phyloP scores from a whole-genome alignment of 2,329 filamentous ascomycete species.

The Aspergillus unguis region DNA sequence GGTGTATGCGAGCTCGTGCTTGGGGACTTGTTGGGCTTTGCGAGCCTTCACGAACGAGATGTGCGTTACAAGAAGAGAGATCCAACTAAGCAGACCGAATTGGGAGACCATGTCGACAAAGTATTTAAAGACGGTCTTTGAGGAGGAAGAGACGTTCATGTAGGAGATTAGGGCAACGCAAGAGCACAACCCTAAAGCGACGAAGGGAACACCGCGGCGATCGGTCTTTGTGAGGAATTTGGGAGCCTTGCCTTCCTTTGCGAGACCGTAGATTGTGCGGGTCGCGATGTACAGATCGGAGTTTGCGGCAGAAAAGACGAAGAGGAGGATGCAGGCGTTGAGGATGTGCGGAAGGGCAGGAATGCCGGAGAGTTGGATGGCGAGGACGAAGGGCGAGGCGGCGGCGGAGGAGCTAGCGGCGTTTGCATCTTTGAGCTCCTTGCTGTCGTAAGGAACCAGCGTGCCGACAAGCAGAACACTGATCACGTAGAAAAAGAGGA shows the following conservation, averaged over 20 bases:
- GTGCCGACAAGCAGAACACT: slow-evolving; percentile 73
- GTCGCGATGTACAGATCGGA: slow-evolving; percentile 74
- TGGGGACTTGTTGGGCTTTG: slow-evolving; percentile 56
- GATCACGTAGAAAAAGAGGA: slow-evolving; percentile 74
- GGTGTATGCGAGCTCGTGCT: slow-evolving; percentile 58
- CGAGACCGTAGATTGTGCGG: slow-evolving; percentile 69
- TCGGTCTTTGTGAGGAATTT: slow-evolving; percentile 69
- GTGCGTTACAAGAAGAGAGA: slow-evolving; percentile 65
- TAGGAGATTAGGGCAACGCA: slow-evolving; percentile 65
- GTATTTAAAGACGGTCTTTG: slow-evolving; percentile 59
- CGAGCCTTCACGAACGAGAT: slow-evolving; percentile 64
- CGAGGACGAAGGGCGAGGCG: slow-evolving; percentile 72
- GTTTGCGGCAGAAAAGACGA: slow-evolving; percentile 74
- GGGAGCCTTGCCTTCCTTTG: slow-evolving; percentile 68
- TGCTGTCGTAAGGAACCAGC: slow-evolving; percentile 68
- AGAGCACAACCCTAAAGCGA: slow-evolving; percentile 60
- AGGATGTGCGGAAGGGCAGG: slow-evolving; percentile 62
- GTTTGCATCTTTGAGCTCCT: slow-evolving; percentile 52
- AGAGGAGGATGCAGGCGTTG: slow-evolving; percentile 71
- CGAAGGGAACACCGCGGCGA: slow-evolving; percentile 66
- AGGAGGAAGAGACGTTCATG: slow-evolving; percentile 60
- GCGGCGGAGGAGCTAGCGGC: slow-evolving; percentile 51
- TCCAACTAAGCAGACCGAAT: slow-evolving; percentile 65
- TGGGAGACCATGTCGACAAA: slow-evolving; percentile 67
- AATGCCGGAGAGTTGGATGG: slow-evolving; percentile 64